Conservation (phyloP, 2,329 filamentous ascomycete species). For the Aspergillus pseudoterreus region DNA sequence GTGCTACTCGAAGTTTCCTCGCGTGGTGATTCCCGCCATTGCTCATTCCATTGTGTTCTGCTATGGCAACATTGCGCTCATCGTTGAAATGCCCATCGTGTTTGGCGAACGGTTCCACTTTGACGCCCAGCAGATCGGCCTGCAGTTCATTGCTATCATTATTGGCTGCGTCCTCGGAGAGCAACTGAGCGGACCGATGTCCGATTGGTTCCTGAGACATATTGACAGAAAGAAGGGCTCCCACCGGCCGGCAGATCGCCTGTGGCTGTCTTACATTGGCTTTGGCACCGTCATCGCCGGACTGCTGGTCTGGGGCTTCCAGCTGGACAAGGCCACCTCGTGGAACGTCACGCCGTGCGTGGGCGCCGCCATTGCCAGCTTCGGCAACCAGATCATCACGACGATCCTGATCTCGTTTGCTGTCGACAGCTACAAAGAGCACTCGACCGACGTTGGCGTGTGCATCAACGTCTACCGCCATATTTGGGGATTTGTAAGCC, state of each 20-base stretch:
- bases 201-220: conserved; percentile 50
- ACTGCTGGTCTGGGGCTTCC: conserved; percentile 53
- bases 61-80: conserved; percentile 51
- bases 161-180: conserved; percentile 57
- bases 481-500: conserved; percentile 51
- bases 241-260: conserved; percentile 47
- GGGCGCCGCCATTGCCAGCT: conserved; percentile 50
- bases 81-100: conserved; percentile 57
- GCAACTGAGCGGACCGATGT: conserved; percentile 53
- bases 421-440: conserved; percentile 54
- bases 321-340: conserved; percentile 42
- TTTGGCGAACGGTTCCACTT: conserved; percentile 54
- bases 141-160: conserved; percentile 56
- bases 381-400: conserved; percentile 59
- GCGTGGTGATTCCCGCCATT: conserved; percentile 48
- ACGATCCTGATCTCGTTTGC: conserved; percentile 60
- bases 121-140: conserved; percentile 54
- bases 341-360: conserved; percentile 58
- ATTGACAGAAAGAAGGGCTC: conserved; percentile 20
- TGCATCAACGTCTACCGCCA: conserved; percentile 57
- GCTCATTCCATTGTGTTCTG: conserved; percentile 56
- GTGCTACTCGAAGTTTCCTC: conserved; percentile 40
- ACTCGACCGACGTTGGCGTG: conserved; percentile 54
- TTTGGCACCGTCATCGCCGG: conserved; percentile 51
- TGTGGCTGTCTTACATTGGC: conserved; percentile 57